Evolutionary conservation across 2,329 filamentous ascomycete species (phyloP), one percentile per base, ranked within the genome.

Genomic region (Ophiostoma fasciatum): DNA sequence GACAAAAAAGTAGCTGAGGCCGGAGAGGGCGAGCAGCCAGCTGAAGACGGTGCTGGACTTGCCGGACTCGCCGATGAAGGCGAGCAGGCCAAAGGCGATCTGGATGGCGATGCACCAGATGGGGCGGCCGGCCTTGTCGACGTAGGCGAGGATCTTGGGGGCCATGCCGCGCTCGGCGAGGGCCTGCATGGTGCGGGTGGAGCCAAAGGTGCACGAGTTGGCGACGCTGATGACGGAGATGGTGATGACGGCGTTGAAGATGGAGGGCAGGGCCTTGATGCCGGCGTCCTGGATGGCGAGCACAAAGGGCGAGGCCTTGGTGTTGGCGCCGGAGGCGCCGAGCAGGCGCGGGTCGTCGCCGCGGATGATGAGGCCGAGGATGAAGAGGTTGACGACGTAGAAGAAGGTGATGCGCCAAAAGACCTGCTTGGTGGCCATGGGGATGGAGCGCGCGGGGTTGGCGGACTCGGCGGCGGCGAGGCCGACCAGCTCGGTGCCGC

Each of bases 1-100:
- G 19, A 79, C 78, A 56, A 85, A 82, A 53, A 87, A 72, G 42
- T 72, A 77, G 3, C 74, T 72, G 9, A 85, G 69, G 35, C 78
- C 80, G 0, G 78, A 82, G 15, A 87, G 67, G 1, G 80, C 69
- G 26, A 83, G 62, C 36, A 80, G 64, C 74, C 74, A 80, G 47
- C 60, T 61, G 58, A 79, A 79, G 42, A 73, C 63, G 1, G 55
- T 56, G 26, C 46, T 49, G 45, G 54, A 59, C 37, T 52, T 52
- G 5, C 48, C 46, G 4, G 66, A 62, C 51, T 60, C 55, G 29
- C 62, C 64, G 36, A 78, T 57, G 52, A 72, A 78, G 26, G 68
- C 70, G 12, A 78, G 59, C 32, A 74, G 57, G 14, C 73, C 73
- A 31, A 78, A 63, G n/a, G 52, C 51, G n/a, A 71, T 55, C 45